These are phyloP conservation scores for Solanum piurae DNA, from an alignment of 257 asterid species.

Conservation along the genomic window DNA sequence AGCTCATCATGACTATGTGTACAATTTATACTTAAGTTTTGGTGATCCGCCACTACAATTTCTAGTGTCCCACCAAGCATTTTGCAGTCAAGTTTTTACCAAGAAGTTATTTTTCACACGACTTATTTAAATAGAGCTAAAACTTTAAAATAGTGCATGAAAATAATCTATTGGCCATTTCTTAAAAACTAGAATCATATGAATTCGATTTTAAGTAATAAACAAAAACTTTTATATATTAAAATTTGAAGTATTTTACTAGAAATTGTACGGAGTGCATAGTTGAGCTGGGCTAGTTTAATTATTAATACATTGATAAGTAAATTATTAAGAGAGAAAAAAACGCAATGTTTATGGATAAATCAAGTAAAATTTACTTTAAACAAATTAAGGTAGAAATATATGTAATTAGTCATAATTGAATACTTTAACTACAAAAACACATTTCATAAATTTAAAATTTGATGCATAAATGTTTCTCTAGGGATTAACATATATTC, in stretches of 20 bases:
- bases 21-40: neutral
- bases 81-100: no score
- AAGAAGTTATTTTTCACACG: no score
- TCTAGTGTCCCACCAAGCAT: no score
- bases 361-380: neutral
- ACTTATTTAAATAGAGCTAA: no score
- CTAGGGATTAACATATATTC: neutral
- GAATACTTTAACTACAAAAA: neutral
- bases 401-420: neutral
- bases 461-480: neutral
- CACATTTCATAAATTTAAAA: neutral
- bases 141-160: neutral
- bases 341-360: neutral
- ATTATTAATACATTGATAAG: neutral
- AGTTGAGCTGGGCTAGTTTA: neutral
- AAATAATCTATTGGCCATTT: neutral
- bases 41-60: neutral
- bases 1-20: no score
- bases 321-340: neutral
- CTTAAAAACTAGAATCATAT: no score
- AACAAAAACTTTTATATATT: no score
- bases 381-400: neutral
- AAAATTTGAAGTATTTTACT: no score
- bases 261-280: neutral
- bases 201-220: neutral